Evolutionary conservation across 768 basidiomycete species (phyloP), one percentile per base, ranked within the genome.

Genomic region (Hygrophorus pudorinus): DNA sequence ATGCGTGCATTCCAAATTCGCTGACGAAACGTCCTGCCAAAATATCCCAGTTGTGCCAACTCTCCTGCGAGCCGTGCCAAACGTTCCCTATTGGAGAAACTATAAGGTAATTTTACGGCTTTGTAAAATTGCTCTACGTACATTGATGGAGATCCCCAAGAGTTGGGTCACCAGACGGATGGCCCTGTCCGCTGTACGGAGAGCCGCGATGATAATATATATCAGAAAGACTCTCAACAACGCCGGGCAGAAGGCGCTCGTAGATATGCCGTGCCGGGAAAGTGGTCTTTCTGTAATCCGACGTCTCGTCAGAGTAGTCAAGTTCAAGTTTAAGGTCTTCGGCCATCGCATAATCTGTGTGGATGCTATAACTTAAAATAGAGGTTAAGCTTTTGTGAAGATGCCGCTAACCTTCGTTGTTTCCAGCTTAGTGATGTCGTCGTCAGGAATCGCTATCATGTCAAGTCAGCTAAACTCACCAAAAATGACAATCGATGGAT

Each of bases 131-230:
- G 43, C 39, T 54, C 40, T 16, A 54, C 68, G 53, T 58, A 86
- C 90, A 94, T 61, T 96, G 91, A 56, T 96, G 92, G 20, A 93
- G 65, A 63, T 98, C 94, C 8, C 94, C 94, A 16, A 83, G 70
- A 0, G 76, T 81, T 56, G 66, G 67, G 59, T 97, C 90, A 0
- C 73, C 76, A 0, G 84, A 82, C 5, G 62, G 62, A 51, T 81
- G 79, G 4, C 86, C 87, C 34, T 76, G 71, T 1, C 82, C 83
- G 48, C 88, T 89, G 64, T 93, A 97, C 0, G 93, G 93, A 13
- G 85, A 90, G 28, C 77, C 78, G 35, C 89, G 80, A 61, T 90
- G 89, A 62, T 96, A 96, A 56, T 75, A 67, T 29, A 85, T 73
- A 56, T 82, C 73, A 35, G 77, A 79, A 44, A 78, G 59, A 38